Percentiles rank a stretch among this genome's conserved stretches.
Evolutionary conservation across 768 basidiomycete species (phyloP).

Genomic region (Trametes cubensis): DNA sequence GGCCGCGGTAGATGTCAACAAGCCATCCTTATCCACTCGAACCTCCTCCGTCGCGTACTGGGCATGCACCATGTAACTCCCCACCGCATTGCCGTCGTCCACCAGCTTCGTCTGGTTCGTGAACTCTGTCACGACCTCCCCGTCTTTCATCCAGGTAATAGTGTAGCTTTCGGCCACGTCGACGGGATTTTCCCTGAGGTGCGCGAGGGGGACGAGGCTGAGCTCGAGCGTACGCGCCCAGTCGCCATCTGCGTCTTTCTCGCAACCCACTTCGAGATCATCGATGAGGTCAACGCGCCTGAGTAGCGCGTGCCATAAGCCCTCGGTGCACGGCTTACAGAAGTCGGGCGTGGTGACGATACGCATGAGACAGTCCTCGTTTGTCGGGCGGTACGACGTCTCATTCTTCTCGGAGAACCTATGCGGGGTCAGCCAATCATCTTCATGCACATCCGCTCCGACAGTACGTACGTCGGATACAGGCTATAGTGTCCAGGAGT

Average conservation of each 20-base stretch:
- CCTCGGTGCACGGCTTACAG: constrained; percentile 74
- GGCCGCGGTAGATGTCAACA: constrained; percentile 28
- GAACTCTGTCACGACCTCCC: constrained; percentile 44
- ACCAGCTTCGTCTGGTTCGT: constrained; percentile 55
- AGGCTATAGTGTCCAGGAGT: constrained; percentile 61
- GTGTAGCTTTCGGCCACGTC: constrained; percentile 50
- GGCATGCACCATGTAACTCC: constrained; percentile 50
- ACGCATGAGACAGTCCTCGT: constrained; percentile 84
- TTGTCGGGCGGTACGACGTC: constrained; percentile 79
- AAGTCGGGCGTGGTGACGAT: constrained; percentile 68
- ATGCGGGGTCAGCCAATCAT: neutral
- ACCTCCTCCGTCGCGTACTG: constrained; percentile 61
- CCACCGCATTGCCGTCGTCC: constrained; percentile 38
- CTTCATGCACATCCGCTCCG: neutral
- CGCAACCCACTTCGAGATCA: constrained; percentile 45
- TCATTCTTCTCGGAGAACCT: constrained; percentile 67
- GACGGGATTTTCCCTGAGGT: constrained; percentile 45
- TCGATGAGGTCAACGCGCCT: constrained; percentile 65
- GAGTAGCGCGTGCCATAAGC: constrained; percentile 71
- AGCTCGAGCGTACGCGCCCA: constrained; percentile 45
- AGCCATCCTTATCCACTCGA: constrained; percentile 45
- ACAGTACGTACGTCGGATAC: constrained; percentile 67
- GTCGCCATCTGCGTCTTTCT: constrained; percentile 13
- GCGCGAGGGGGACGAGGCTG: constrained; percentile 61
- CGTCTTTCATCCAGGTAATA: constrained; percentile 59